Evolutionary conservation across 495 filamentous ascomycete genomes (phyloP), one percentile per base, ranked within the genome.

Genomic region (Xylaria acuta): DNA sequence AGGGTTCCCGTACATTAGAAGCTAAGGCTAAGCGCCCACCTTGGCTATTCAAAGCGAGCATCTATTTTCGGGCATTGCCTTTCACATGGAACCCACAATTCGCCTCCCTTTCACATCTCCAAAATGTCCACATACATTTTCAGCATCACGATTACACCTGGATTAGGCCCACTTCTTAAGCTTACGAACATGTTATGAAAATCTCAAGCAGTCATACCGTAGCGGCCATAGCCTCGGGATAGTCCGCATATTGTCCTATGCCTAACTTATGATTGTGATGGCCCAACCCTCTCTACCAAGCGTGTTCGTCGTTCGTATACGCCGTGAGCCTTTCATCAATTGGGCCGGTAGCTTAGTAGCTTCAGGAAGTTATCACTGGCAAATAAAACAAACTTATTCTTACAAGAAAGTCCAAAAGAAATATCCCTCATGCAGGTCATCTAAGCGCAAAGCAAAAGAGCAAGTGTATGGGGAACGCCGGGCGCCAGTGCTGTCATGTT

Each of bases 401-500:
- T 71, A 64, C 69, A 71, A 53, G 7, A 70, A 47, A 59, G 54
- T 30, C 20, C 53, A 38, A 20, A 45, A 34, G 25, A 32, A 34
- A 20, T 12, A 56, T 22, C 8, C 34, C 45, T n/a, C 47, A 51
- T 64, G 62, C 27, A 22, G 22, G 25, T 12, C 60, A 64, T 71
- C 60, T 64, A 71, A 54, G n/a, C 34, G 27, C 22, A 64, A 64
- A 64, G 59, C 60, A 64, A 40, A 34, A 56, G 36, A 64, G 59
- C 45, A 64, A 56, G 41, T 71, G 69, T 67, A 66, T 60, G 49
- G 51, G 27, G n/a, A 72, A 72, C 70, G 62, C 70, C 70, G 51
- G 40, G 70, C 70, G 70, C 70, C 70, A 72, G 53, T 67, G 70
- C 70, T 72, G 49, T 63, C 70, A 59, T 72, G 62, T 66, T 47